phyloP scores from a whole-genome alignment of 495 filamentous ascomycete genomes.

The Aspergillus nidulans region DNA sequence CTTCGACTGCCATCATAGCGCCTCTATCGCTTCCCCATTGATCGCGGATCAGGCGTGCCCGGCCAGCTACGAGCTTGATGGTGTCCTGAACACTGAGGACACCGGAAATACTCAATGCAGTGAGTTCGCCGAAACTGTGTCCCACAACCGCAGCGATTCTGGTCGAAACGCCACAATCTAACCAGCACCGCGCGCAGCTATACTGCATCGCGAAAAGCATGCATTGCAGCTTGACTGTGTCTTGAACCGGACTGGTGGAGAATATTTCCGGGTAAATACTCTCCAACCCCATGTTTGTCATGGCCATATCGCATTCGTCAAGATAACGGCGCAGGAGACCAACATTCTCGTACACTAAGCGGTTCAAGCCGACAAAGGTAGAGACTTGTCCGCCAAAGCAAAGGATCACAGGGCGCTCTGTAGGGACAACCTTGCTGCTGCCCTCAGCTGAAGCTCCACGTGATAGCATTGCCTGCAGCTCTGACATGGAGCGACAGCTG shows the following conservation, averaged over 20 bases:
- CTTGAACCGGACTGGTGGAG: conserved; percentile 23
- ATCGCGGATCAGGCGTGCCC: conserved; percentile 38
- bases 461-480: conserved; percentile 29
- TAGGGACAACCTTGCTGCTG: neutral
- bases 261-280: conserved; percentile 48
- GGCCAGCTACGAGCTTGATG: conserved; percentile 35
- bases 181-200: conserved; percentile 38
- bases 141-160: conserved; percentile 35
- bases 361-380: conserved; percentile 26
- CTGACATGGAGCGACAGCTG: conserved; percentile 24
- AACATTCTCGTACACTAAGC: conserved; percentile 26
- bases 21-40: conserved; percentile 44
- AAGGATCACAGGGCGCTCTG: conserved; percentile 35
- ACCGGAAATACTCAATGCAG: conserved; percentile 33
- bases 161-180: conserved; percentile 30
- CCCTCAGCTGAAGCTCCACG: conserved; percentile 7
- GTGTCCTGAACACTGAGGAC: conserved; percentile 28
- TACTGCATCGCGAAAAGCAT: conserved; percentile 45
- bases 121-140: conserved; percentile 46
- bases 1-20: conserved; percentile 46
- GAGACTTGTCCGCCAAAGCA: conserved; percentile 50
- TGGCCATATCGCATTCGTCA: conserved; percentile 1
- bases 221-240: conserved; percentile 38
- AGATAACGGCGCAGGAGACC: conserved; percentile 35
- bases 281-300: conserved; percentile 26